Base-by-base conservation (phyloP, 2,329 filamentous ascomycete species). In the Nigrospora osmanthi region DNA sequence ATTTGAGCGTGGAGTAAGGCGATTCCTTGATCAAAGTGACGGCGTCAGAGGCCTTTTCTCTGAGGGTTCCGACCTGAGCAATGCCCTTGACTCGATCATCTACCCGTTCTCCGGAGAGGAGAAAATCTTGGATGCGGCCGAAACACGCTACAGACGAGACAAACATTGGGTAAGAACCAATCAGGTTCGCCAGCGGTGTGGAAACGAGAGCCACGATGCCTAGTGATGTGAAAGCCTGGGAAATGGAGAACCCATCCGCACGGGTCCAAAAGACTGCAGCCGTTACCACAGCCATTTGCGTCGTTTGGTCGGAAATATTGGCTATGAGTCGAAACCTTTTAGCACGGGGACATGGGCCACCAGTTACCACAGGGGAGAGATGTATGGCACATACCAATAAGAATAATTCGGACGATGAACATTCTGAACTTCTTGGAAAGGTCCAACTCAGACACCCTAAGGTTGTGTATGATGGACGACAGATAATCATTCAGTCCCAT, bases 161-260 rank as follows among this genome's bases (percentile, higher is more conserved):
- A 14, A 36, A 32, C 10, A 31, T 40, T 13, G 43, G 43, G 13
- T 35, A 17, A 11, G 33, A 35, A 10, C 15, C 16, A 13, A 45
- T 40, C 2, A 45, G n/a, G 12, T 45, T n/a, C 6, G 38, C 17
- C 11, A 45, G 23, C 14, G 43, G 43, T 12, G 38, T 13, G 38
- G 45, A 44, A 40, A 46, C 35, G 33, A 48, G 43, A 40, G 45
- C 48, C 48, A 47, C 45, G 50, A 56, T 54, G 48, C 53, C 49
- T 45, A 54, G 47, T 42, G 49, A 43, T 31, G 58, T 52, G 57
- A 65, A 57, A 63, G 60, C 66, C 65, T 67, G 61, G 67, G 64
- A 58, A 51, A 48, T 54, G 55, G 53, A 48, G 57, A 56, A 63
- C 60, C 63, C 59, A 52, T 56, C 53, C 50, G 54, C 50, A 49